phyloP scores from a whole-genome alignment of 2,329 filamentous ascomycete genomes.

The Aspergillus tamarii region DNA sequence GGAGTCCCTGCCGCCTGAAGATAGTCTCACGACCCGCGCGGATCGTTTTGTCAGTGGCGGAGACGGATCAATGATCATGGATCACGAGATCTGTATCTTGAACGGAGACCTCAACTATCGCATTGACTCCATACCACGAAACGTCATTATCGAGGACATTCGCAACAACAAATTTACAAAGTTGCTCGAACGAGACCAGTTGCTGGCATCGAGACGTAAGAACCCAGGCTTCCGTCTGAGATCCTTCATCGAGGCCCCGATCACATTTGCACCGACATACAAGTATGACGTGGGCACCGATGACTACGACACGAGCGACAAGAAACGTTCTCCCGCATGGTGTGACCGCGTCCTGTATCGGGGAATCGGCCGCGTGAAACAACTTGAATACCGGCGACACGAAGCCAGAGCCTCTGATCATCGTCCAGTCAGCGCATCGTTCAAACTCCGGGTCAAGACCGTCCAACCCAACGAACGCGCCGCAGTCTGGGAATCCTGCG shows the following conservation, averaged over 20 bases:
- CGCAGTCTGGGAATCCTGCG: conserved; percentile 70
- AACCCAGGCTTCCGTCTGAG: conserved; percentile 88
- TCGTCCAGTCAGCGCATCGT: conserved; percentile 83
- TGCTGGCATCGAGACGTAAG: conserved; percentile 83
- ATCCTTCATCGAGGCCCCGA: conserved; percentile 86
- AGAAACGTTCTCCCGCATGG: conserved; percentile 92
- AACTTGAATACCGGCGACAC: conserved; percentile 84
- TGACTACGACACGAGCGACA: conserved; percentile 91
- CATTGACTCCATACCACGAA: conserved; percentile 94
- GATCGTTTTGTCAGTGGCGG: conserved; percentile 89
- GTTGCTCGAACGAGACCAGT: conserved; percentile 88
- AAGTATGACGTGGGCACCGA: conserved; percentile 98
- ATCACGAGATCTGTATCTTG: conserved; percentile 95
- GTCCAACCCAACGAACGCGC: conserved; percentile 70
- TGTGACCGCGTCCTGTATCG: conserved; percentile 92
- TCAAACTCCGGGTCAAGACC: conserved; percentile 82
- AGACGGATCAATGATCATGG: conserved; percentile 90
- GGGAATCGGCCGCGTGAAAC: conserved; percentile 78
- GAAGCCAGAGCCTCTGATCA: conserved; percentile 92
- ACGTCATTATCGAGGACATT: conserved; percentile 86
- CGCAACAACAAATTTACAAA: conserved; percentile 79
- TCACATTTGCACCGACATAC: conserved; percentile 93
- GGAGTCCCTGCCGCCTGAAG: conserved; percentile 71
- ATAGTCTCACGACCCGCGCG: conserved; percentile 66
- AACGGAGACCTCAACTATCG: conserved; percentile 98